Conservation (phyloP, 2,329 filamentous ascomycete species). For the Sporothrix protearum region DNA sequence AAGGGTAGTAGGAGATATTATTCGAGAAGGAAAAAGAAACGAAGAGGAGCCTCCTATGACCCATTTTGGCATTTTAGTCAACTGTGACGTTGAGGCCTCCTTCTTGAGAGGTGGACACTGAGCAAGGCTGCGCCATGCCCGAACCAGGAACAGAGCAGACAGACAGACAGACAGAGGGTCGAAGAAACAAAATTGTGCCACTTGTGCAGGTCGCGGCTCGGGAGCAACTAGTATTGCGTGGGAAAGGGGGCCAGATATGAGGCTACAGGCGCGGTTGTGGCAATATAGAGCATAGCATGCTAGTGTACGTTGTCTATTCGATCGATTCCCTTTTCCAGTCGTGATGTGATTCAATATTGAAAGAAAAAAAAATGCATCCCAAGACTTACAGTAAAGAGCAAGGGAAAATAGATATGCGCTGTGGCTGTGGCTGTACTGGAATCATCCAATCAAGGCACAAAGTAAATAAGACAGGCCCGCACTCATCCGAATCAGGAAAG, state of each 20-base stretch:
- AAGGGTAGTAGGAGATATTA: neutral
- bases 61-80: neutral
- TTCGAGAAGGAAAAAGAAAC: slow-evolving; percentile 2
- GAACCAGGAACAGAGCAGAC: neutral
- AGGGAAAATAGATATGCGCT: neutral
- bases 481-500: neutral
- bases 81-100: neutral
- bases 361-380: neutral
- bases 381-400: too few species aligned
- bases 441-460: neutral
- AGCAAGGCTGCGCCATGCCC: neutral
- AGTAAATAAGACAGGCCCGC: neutral
- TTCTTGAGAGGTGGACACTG: neutral
- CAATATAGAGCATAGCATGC: neutral
- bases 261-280: neutral
- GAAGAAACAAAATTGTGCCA: neutral
- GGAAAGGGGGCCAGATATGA: neutral
- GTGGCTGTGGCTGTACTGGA: too few species aligned
- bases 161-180: too few species aligned
- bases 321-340: neutral
- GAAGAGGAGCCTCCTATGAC: neutral
- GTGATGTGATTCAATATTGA: neutral
- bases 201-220: slow-evolving; percentile 2
- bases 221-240: neutral
- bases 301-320: neutral